Percentiles rank a stretch among this genome's conserved stretches.
Conservation (phyloP, 176 grass and related monocot species). For the Triticum timopheevii region DNA sequence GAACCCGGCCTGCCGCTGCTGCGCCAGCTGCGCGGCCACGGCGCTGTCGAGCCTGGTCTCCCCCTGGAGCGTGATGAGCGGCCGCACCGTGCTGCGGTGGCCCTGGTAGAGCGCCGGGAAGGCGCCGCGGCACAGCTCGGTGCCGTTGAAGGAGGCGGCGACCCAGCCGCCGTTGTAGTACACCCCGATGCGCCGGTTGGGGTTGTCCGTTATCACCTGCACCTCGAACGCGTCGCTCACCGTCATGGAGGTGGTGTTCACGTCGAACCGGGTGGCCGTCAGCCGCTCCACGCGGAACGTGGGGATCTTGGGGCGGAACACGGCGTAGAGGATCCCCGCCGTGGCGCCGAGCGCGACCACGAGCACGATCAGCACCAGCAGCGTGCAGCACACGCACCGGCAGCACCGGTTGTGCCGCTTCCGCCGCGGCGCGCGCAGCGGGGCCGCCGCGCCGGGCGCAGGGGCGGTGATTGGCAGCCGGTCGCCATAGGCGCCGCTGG, state of each 20-base stretch:
- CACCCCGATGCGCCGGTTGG: conserved; percentile 74
- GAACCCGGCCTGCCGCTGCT: conserved; percentile 46
- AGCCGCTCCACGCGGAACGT: conserved; percentile 72
- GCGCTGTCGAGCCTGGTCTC: conserved; percentile 47
- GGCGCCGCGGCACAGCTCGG: conserved; percentile 54
- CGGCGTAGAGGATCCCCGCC: conserved; percentile 76
- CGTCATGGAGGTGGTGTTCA: conserved; percentile 28
- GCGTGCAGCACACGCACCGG: conserved; percentile 72
- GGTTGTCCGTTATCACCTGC: conserved; percentile 56
- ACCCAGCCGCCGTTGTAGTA: conserved; percentile 76
- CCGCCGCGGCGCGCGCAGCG: background rate
- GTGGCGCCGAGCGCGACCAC: conserved; percentile 30
- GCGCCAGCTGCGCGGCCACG: conserved; percentile 39
- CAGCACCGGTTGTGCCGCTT: conserved; percentile 49
- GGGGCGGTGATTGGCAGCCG: conserved; percentile 7
- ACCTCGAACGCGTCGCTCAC: conserved; percentile 63
- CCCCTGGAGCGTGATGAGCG: conserved; percentile 44
- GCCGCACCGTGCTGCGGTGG: conserved; percentile 61
- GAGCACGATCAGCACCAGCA: conserved; percentile 12
- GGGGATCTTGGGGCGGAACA: conserved; percentile 85
- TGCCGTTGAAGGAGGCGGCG: conserved; percentile 60
- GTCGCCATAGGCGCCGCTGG: background rate
- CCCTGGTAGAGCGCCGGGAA: conserved; percentile 93
- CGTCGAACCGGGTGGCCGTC: conserved; percentile 45
- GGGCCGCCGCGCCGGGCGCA: conserved; percentile 2